Evolutionary conservation across 1,139 yeast genomes (phyloP).

Genomic region (Blastobotrys serpentis): DNA sequence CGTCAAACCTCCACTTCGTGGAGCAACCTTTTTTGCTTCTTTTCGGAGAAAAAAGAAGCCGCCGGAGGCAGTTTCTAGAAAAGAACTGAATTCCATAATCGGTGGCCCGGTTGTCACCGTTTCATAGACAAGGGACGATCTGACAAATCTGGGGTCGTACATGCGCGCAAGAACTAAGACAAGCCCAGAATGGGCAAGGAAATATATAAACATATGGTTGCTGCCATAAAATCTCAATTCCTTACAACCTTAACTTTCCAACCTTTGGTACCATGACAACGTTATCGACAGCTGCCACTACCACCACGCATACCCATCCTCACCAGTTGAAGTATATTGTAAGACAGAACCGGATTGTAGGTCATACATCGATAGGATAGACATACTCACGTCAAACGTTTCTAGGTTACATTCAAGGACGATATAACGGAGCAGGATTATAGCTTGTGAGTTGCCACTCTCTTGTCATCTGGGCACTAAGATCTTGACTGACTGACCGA

Average conservation of each 20-base stretch:
- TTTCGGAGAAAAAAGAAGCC: neutral
- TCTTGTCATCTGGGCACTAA: neutral
- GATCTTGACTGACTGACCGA: too few relatives aligned
- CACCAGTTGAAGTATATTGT: constrained; percentile 14
- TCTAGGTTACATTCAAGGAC: constrained; percentile 32
- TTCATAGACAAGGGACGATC: too few relatives aligned
- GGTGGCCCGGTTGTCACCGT: too few relatives aligned
- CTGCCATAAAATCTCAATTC: too few relatives aligned
- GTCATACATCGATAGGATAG: too few relatives aligned
- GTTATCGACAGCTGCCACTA: neutral
- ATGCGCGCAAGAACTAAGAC: too few relatives aligned
- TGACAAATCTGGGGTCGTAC: too few relatives aligned
- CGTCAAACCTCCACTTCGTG: neutral
- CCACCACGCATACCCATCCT: constrained; percentile 1
- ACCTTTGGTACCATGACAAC: neutral
- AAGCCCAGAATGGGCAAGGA: too few relatives aligned
- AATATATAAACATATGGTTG: too few relatives aligned
- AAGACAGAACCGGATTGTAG: neutral
- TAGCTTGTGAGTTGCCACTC: constrained; percentile 23
- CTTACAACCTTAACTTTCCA: neutral
- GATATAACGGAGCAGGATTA: constrained; percentile 28
- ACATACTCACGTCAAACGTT: neutral
- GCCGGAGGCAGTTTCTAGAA: constrained; percentile 1
- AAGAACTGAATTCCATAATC: too few relatives aligned
- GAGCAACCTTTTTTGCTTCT: neutral